These are phyloP conservation scores for Puccinia triticina DNA, from an alignment of 1,284 basidiomycete genomes.

Conservation along the genomic window DNA sequence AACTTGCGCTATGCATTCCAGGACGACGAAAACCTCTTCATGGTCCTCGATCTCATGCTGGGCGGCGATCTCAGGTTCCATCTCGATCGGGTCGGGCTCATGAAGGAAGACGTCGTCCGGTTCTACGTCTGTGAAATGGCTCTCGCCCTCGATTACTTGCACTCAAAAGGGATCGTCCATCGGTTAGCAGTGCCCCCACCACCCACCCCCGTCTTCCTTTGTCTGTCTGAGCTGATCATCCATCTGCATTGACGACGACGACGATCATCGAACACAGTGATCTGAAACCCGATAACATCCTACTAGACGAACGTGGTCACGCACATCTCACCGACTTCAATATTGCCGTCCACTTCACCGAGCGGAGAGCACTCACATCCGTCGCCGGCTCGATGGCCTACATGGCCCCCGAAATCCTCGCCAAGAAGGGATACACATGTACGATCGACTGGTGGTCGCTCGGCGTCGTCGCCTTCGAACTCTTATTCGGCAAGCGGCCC, in stretches of 20 bases:
- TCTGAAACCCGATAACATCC: slow-evolving; percentile 94
- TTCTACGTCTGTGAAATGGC: slow-evolving; percentile 91
- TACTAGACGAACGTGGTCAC: slow-evolving; percentile 87
- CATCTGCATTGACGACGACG: background rate
- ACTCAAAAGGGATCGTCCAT: slow-evolving; percentile 88
- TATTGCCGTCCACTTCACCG: slow-evolving; percentile 94
- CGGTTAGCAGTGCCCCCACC: slow-evolving; percentile 66
- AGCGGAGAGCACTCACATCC: slow-evolving; percentile 79
- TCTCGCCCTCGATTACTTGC: slow-evolving; percentile 82
- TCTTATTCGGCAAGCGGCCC: slow-evolving; percentile 85
- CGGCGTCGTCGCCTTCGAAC: slow-evolving; percentile 86
- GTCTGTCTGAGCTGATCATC: background rate
- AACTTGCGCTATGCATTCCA: slow-evolving; percentile 96
- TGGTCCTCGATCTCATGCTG: slow-evolving; percentile 93
- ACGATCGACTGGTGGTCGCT: slow-evolving; percentile 97
- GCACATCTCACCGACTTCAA: slow-evolving; percentile 98
- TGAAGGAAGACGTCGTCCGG: slow-evolving; percentile 78
- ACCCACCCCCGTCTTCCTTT: background rate
- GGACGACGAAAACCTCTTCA: slow-evolving; percentile 97
- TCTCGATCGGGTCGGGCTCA: slow-evolving; percentile 74
- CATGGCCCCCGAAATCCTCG: slow-evolving; percentile 68
- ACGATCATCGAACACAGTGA: slow-evolving; percentile 66
- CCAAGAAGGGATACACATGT: slow-evolving; percentile 70
- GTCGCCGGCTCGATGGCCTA: slow-evolving; percentile 98
- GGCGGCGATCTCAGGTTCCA: slow-evolving; percentile 94